A percentile compares a stretch with the other conserved stretches of the same genome.
These are phyloP conservation scores for Hymenoscyphus albidus DNA, from an alignment of 2,329 filamentous ascomycete species.

Conservation along the genomic window DNA sequence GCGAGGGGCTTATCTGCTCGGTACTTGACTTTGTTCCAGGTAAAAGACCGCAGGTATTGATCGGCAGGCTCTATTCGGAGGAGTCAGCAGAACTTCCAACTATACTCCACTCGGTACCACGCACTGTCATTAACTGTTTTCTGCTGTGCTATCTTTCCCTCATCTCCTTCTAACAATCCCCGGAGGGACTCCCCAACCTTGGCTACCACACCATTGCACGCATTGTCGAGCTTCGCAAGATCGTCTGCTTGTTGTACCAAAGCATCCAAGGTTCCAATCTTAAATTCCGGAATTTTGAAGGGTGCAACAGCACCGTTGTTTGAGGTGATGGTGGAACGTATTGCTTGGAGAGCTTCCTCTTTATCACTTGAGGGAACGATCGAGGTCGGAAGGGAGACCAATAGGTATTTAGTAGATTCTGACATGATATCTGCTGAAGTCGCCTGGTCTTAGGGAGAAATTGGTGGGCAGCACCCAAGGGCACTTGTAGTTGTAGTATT, in stretches of 20 bases:
- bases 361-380: slow-evolving; percentile 77
- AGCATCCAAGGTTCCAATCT: slow-evolving; percentile 93
- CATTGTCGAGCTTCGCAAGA: slow-evolving; percentile 77
- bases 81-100: not conserved
- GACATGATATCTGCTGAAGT: slow-evolving; percentile 28
- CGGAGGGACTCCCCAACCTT: slow-evolving; percentile 58
- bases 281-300: slow-evolving; percentile 89
- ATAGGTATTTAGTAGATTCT: slow-evolving; percentile 61
- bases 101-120: slow-evolving; percentile 35
- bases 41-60: slow-evolving; percentile 82
- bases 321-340: slow-evolving; percentile 66
- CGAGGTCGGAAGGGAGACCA: slow-evolving; percentile 85
- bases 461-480: slow-evolving; percentile 14
- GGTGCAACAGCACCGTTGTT: slow-evolving; percentile 73
- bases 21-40: slow-evolving; percentile 98
- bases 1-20: slow-evolving; percentile 84
- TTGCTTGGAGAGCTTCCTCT: slow-evolving; percentile 74
- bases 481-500: slow-evolving; percentile 14
- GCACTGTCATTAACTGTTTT: slow-evolving; percentile 78
- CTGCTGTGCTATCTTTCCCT: slow-evolving; percentile 65
- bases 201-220: slow-evolving; percentile 75
- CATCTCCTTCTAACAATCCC: slow-evolving; percentile 34
- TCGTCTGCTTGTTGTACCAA: slow-evolving; percentile 96
- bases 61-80: slow-evolving; percentile 76
- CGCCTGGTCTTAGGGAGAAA: slow-evolving; percentile 12